Base-by-base conservation (phyloP, 108 stramenopile genomes). In the Conticribra weissflogii region DNA sequence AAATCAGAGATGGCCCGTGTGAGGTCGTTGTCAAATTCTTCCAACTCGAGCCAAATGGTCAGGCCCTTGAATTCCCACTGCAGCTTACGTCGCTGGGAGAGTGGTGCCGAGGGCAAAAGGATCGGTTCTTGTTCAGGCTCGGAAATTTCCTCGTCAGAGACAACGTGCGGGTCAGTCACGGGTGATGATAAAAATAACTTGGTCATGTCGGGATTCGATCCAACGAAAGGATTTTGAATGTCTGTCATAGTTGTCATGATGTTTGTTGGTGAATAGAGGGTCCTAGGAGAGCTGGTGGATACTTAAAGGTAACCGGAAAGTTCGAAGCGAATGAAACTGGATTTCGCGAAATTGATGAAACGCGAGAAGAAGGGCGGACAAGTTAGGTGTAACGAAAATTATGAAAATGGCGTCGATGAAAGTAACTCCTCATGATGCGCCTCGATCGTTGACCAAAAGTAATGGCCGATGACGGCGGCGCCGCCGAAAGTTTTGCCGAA, bases 31-130 rank as follows among this genome's bases (percentile, higher is more conserved):
- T 77, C 59, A 53, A 77, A 79, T 48, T 83, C 78, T 76, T 83
- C 82, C 19, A 76, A 56, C 44, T 83, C 82, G 17, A 83, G 52
- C 82, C 82, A 83, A 17, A 83, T 46, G 23, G 82, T 83, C 16
- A 83, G 53, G 19, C 82, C 82, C 30, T 77, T 66, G 66, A 79
- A 83, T 66, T 77, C 74, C 82, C 82, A 83, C 64, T 79, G 73
- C 27, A 83, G 78, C 47, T 59, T 34, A 49, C 67, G 67, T 15
- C 56, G 32, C 30, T 46, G 48, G 22, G 25, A 55, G 18, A 68
- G 28, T 34, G 67, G 67, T 14, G 55, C 21, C 15, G 56, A 34
- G 36, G 12, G 36, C 5, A 12, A 41, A 12, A 9, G 2, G 24
- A 53, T 16, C 17, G 46, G 46, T 49, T 29, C 28, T 57, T 22